Base-by-base conservation (phyloP, 768 basidiomycete genomes). In the Ramaria rubella region DNA sequence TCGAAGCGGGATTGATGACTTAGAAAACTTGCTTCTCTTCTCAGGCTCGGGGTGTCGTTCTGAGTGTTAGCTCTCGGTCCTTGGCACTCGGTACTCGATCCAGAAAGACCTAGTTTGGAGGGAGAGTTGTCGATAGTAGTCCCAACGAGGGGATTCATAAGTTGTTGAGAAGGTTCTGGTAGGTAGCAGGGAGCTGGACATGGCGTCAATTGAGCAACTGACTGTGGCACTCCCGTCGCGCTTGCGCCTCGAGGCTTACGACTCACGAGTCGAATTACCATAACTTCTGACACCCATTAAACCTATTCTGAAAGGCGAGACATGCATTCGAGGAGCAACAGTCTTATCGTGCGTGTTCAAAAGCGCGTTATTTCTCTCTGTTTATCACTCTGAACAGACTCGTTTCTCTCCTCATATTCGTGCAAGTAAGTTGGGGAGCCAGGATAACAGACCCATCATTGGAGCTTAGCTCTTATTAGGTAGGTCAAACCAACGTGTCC, bases 401-500 rank as follows among this genome's bases (percentile, higher is more conserved):
- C 77, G 62, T 69, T 26, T 72, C 72, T 59, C 78, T 76, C 59
- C 76, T 90, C 68, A 87, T 92, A 60, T 90, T 91, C 71, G 80
- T 83, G 63, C 87, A 92, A 76, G 89, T 87, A 68, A 63, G 83
- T 62, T 52, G 5, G 15, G 31, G 23, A 21, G 19, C 29, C 50
- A 44, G 26, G 9, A 55, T 49, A 57, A 56, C 57, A 60, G 45
- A 36, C 42, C 63, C 62, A 59, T 60, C 56, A 65, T n/a, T n/a
- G n/a, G n/a, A n/a, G n/a, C n/a, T n/a, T n/a, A n/a, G 31, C 43
- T 48, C 45, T n/a, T n/a, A 48, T 48, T 59, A 91, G 89, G 81
- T 90, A 57, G 88, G 85, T 58, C 90, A 91, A 79, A 88, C 85
- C 65, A 90, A 83, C 67, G 86, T 85, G 51, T 83, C 86, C 15